Evolutionary conservation across 495 filamentous ascomycete species (phyloP), one percentile per base, ranked within the genome.

Genomic region (Penicillium soppii): DNA sequence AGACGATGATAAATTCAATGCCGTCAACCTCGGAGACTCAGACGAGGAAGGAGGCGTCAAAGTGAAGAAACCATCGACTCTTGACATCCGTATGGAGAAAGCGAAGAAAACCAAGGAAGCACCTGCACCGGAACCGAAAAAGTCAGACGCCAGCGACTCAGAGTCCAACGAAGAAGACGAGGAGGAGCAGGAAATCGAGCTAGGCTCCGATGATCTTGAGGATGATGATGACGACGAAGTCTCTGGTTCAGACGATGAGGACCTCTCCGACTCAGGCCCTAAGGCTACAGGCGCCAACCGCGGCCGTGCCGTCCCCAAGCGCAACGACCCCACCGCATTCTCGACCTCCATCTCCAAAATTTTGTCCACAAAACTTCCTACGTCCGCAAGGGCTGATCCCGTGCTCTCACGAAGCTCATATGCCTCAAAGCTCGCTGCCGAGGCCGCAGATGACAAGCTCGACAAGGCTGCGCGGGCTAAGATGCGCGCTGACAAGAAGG

Each of bases 291-390:
- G 51, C 22, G 46, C 45, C 16, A 68, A 61, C 27, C 52, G 57
- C n/a, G 47, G 47, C 20, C 66, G 59, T 42, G 39, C 54, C 20
- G 55, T 75, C 12, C 51, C 67, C 5, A 94, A 96, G 66, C 89
- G 91, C 54, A 92, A 96, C 66, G 92, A 98, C 70, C 91, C 94
- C 10, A 72, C 78, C 47, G 90, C 88, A 39, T 97, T 98, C 72
- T 88, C 91, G 7, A 91, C 83, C 19, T 92, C 91, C 32, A 94
- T 98, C 62, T 83, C 85, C 57, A 91, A 91, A 62, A 97, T 98
- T 71, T 79, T 98, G 17, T 77, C 80, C 25, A 88, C 88, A 47
- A 97, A 97, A 71, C 77, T 97, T 3, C 84, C 91, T 0, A 84
- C 80, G 7, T 79, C 85, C 12, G 86, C 88, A 52, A 88, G 92